Evolutionary conservation across 805 yeast species (phyloP), one percentile per base, ranked within the genome.

Genomic region (Saccharomycopsis sp.): DNA sequence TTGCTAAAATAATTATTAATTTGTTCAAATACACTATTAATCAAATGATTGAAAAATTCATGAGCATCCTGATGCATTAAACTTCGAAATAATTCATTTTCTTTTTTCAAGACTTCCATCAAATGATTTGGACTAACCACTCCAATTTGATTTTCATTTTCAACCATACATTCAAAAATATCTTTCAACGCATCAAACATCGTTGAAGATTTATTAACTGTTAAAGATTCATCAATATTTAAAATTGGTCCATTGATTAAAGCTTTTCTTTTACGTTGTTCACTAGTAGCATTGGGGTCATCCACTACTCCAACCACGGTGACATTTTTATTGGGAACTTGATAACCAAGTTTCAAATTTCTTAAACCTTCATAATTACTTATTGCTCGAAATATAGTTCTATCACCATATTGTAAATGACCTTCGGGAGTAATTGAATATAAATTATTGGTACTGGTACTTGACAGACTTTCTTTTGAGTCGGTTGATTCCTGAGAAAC

Each of bases 41-140:
- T 64, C 50, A 88, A 57, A 54, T 83, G 88, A 57, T 88, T 89
- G 55, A 88, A 69, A 59, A 92, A 92, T 61, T 92, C 98, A 60
- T 92, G 98, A 4, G 97, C 96, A 64, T 92, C 98, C 56, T 92
- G 98, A 57, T 92, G 98, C 95, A 87, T 88, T 32, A 83, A 77
- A 42, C 86, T 79, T 47, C 95, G 67, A 58, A 92, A 92, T 52
- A 89, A 63, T 51, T 78, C 83, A 56, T 89, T 92, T 49, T 84
- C 88, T 42, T 72, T 72, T 57, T 86, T 89, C 40, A 89, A 64
- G 39, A 79, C 79, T 34, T 76, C 79, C 33, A 92, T 73, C 36
- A 92, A 70, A 50, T 73, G 70, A 21, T 67, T 63, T 0, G 97
- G 96, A 1, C 95, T 82, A 0, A 86, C 88, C 2, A 92, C 84